phyloP scores from a whole-genome alignment of 805 yeast species.

The Metschnikowia continentalis region DNA sequence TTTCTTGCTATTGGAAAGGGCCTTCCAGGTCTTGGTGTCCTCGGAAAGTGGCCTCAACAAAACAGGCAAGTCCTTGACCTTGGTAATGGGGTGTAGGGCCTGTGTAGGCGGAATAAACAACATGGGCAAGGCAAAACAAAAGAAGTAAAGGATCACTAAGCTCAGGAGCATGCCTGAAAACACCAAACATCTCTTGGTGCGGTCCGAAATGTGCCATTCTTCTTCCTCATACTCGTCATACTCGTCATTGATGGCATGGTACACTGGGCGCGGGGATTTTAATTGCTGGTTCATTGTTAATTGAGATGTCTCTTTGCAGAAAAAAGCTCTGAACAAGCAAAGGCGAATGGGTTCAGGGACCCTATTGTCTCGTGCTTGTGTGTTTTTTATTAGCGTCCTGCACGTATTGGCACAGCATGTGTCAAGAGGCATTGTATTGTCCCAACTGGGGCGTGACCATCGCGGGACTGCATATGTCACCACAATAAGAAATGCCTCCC shows the following conservation, averaged over 20 bases:
- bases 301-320: not conserved
- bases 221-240: constrained; percentile 8
- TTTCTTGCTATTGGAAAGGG: not conserved
- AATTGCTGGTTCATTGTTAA: not conserved
- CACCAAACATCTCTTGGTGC: constrained; percentile 7
- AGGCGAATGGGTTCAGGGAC: not conserved
- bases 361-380: not conserved
- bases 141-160: constrained; percentile 22
- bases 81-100: constrained; percentile 22
- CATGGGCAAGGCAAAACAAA: constrained; percentile 32
- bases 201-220: constrained; percentile 7
- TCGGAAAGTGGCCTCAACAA: constrained; percentile 24
- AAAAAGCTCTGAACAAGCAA: not conserved
- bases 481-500: not conserved
- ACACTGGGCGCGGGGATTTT: not conserved
- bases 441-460: not conserved
- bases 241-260: constrained; percentile 5
- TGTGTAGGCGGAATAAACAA: constrained; percentile 32
- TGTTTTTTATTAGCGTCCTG: not conserved
- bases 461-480: constrained; percentile 1
- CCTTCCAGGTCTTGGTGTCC: not conserved
- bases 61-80: constrained; percentile 23
- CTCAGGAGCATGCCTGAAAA: constrained; percentile 7
- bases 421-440: not conserved
- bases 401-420: not conserved